Percentiles rank a stretch among this genome's conserved stretches.
Evolutionary conservation across 2,329 filamentous ascomycete species (phyloP).

Genomic region (Sporothrix luriei): DNA sequence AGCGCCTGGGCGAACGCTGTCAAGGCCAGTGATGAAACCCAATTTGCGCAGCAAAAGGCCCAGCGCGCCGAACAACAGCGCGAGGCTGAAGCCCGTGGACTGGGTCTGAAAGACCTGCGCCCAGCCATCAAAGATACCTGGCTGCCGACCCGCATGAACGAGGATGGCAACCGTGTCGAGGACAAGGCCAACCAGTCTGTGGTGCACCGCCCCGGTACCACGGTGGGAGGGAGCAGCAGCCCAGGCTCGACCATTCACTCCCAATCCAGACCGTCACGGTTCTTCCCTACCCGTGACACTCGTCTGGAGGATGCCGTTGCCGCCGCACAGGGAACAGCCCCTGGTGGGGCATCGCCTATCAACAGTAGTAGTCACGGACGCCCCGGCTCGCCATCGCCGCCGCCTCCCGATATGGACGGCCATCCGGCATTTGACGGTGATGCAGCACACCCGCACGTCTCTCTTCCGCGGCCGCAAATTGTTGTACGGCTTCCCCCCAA

Average conservation of each 20-base stretch:
- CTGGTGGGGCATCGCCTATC: background rate
- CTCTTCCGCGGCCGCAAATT: conserved; percentile 69
- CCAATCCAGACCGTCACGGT: conserved; percentile 58
- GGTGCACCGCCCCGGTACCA: conserved; percentile 37
- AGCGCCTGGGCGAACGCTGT: conserved; percentile 48
- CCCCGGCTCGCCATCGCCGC: conserved; percentile 66
- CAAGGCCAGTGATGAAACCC: conserved; percentile 52
- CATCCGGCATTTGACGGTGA: conserved; percentile 75
- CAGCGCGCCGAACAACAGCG: conserved; percentile 50
- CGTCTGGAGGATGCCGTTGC: conserved; percentile 47
- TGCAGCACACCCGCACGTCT: conserved; percentile 65
- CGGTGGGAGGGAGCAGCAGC: conserved; percentile 36
- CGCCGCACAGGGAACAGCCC: conserved; percentile 26
- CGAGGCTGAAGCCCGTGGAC: conserved; percentile 50
- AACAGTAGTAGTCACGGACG: conserved; percentile 38
- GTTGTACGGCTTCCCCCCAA: conserved; percentile 78
- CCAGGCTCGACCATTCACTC: conserved; percentile 38
- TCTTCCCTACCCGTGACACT: conserved; percentile 61
- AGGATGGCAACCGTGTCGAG: conserved; percentile 44
- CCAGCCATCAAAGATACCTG: conserved; percentile 58
- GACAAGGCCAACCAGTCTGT: conserved; percentile 40
- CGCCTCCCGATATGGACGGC: conserved; percentile 68
- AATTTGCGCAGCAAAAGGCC: conserved; percentile 46
- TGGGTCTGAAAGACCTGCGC: conserved; percentile 51
- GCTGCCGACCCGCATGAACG: conserved; percentile 49